Base-by-base conservation (phyloP, 257 asterid species). In the Primulina huaijiensis region DNA sequence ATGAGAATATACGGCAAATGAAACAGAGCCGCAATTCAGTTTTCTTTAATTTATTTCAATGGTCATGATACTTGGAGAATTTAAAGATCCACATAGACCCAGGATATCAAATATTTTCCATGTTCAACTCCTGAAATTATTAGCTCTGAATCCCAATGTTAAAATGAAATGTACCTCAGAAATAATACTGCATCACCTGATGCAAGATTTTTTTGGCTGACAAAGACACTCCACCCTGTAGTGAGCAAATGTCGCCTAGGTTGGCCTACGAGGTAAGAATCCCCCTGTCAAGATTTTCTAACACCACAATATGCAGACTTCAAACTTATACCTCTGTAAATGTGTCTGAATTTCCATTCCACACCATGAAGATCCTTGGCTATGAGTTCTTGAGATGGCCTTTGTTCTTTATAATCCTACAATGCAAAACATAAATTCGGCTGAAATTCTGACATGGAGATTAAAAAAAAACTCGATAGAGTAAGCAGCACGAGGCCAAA, bases 201-300 rank as follows among this genome's bases (percentile, higher is more conserved):
- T 3, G 85, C 87, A 27, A 94, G 96, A 77, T 92, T 89, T 67
- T 91, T 94, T 78, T 94, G 97, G 85, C 96, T 87, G 55, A 89
- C 96, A 57, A 94, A 94, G 59, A 86, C 79, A 68, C 99, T 94
- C 99, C 99, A 94, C 59, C 99, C 97, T 8, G 99, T 94, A 38
- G 97, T 91, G 66, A 91, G 97, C 88, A 94, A 82, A 88, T 94
- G 99, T 23, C 99, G 83, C 81, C 99, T 87, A 11, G 99, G 99
- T 86, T 91, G 99, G 70, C 99, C 99, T 94, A 90, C 68, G 71
- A 52, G 61, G 57, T 53, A 29, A 82, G 62, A 65, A 85, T 68
- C 65, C 66, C 74, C 40, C 46, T 7, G 62, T 76, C 73, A 76
- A 74, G 60, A 67, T 27, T 71, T 76, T 56, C 71, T n/a, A 55